Conservation (phyloP, 495 filamentous ascomycete species). For the Chaetomium fimeti region DNA sequence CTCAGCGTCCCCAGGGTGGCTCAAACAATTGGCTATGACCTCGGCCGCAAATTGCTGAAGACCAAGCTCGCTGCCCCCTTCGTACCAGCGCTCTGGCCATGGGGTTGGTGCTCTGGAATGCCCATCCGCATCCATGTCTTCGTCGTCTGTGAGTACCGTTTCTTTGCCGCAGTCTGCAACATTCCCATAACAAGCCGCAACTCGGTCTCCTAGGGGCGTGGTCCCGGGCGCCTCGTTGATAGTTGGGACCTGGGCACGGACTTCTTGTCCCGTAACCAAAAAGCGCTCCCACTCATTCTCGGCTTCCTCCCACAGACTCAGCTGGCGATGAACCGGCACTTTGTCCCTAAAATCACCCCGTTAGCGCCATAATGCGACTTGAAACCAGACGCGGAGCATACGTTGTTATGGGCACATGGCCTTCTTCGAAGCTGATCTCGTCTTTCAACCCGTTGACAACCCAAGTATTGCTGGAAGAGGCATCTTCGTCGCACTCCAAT, state of each 20-base stretch:
- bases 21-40: not conserved
- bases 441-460: not conserved
- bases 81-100: constrained; percentile 6
- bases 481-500: not conserved
- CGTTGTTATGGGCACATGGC: not conserved
- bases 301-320: not conserved
- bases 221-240: not conserved
- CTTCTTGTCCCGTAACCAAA: not conserved
- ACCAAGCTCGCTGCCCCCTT: not conserved
- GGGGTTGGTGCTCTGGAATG: not conserved
- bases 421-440: not conserved
- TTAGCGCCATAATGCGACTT: not conserved
- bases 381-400: not conserved
- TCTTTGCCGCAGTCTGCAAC: not conserved
- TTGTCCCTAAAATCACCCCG: not conserved
- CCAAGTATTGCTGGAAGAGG: not conserved
- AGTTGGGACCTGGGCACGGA: not conserved
- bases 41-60: not conserved
- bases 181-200: not conserved
- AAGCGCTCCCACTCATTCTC: not conserved
- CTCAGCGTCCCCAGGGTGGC: not conserved
- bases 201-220: too few relatives aligned
- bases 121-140: not conserved
- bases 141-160: not conserved
- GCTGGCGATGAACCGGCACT: not conserved